These are phyloP conservation scores for Xylaria sp. DNA, from an alignment of 2,329 filamentous ascomycete genomes.

Conservation along the genomic window DNA sequence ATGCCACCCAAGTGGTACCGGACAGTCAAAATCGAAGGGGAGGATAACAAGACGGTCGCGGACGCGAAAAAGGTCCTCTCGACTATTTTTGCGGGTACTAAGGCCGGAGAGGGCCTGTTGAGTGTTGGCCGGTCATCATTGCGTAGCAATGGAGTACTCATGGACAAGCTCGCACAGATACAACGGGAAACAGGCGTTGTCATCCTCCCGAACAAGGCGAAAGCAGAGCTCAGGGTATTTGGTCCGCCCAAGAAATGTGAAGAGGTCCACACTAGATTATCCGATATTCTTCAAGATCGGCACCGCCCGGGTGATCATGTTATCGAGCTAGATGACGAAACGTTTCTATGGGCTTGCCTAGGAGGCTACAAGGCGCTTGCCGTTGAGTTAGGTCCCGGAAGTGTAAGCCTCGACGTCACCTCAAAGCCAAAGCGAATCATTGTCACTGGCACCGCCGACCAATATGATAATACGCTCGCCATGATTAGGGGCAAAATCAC, in stretches of 20 bases:
- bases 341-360: slow-evolving; percentile 40
- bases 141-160: slow-evolving; percentile 28
- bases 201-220: slow-evolving; percentile 40
- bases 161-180: slow-evolving; percentile 28
- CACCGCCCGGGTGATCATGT: slow-evolving; percentile 4
- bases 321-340: slow-evolving; percentile 38
- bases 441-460: slow-evolving; percentile 34
- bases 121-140: slow-evolving; percentile 44
- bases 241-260: slow-evolving; percentile 31
- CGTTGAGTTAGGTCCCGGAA: slow-evolving; percentile 35
- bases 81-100: slow-evolving; percentile 41
- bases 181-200: slow-evolving; percentile 35
- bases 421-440: slow-evolving; percentile 43
- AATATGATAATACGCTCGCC: slow-evolving; percentile 28
- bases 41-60: slow-evolving; percentile 38
- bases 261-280: slow-evolving; percentile 26
- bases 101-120: slow-evolving; percentile 35
- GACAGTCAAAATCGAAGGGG: slow-evolving; percentile 48
- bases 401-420: slow-evolving; percentile 42
- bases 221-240: slow-evolving; percentile 40
- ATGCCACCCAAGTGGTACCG: slow-evolving; percentile 35
- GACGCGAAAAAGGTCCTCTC: slow-evolving; percentile 43
- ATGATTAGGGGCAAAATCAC: slow-evolving; percentile 16
- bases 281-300: slow-evolving; percentile 15
- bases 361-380: slow-evolving; percentile 42